Base-by-base conservation (phyloP, 2,329 filamentous ascomycete species). In the Helicocarpus griseus region DNA sequence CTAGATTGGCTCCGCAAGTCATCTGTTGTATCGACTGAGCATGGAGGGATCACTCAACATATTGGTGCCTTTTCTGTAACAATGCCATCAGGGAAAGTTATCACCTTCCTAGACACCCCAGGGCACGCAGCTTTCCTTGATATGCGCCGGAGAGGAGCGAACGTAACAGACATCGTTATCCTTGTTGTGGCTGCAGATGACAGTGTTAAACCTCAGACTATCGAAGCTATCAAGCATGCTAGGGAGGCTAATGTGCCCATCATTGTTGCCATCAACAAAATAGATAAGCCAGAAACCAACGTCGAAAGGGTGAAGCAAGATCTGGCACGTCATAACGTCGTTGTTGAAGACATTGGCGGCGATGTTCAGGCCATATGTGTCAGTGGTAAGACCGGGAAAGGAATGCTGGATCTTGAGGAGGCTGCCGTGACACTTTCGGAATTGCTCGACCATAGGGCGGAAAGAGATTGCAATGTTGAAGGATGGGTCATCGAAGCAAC, bases 1-100 rank as follows among this genome's bases (percentile, higher is more conserved):
- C 76, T 98, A 8, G 93, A 98, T 65, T 97, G 85, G 71, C 75
- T 98, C 41, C 86, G 93, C 35, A 94, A 95, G 61, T 93, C 90
- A 1, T 96, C 89, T 5, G 82, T 98, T 40, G 94, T 85, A 39
- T 89, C 89, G 5, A 82, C 86, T 50, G 93, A 98, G 66, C 90
- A 96, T 64, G 93, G 93, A 56, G 93, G 93, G 33, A 98, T 98
- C 64, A 98, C 93, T 0, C 93, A 98, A 67, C 93, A 98, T 64
- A 98, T 98, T 58, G 94, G 93, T 68, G 93, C 93, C 14, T 98
- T 98, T 72, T 89, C 89, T 5, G 93, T 98, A 1, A 81, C 81
- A 17, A 83, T 98, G 76, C 84, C 87, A 4, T 83, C 82, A 4
- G 90, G 90, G 40, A 94, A 91, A 68, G 81, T 82, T 35, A 95